These are phyloP conservation scores for Debaryomyces hansenii DNA, from an alignment of 805 yeast species.

Conservation along the genomic window DNA sequence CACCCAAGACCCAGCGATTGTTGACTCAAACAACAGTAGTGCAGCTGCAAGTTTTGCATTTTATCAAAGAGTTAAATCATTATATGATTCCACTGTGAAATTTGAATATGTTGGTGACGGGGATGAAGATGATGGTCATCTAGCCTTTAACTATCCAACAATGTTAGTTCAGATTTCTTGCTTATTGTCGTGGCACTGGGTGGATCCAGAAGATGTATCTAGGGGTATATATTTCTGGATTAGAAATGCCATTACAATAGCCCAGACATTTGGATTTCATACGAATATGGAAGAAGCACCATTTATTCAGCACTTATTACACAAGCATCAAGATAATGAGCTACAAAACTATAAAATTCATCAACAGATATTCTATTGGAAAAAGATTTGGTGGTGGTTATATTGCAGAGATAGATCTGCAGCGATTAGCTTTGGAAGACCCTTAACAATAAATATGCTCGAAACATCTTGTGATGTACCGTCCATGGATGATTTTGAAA, in stretches of 20 bases:
- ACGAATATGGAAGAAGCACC: conserved; percentile 46
- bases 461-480: conserved; percentile 77
- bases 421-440: conserved; percentile 74
- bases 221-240: conserved; percentile 70
- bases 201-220: conserved; percentile 55
- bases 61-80: conserved; percentile 5
- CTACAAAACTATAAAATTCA: conserved; percentile 30
- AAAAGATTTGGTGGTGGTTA: conserved; percentile 76
- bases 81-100: conserved; percentile 5
- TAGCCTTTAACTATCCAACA: conserved; percentile 11
- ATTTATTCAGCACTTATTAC: conserved; percentile 7
- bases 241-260: conserved; percentile 64
- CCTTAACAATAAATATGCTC: conserved; percentile 62
- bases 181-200: conserved; percentile 12
- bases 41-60: conserved; percentile 3
- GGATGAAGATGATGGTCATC: conserved; percentile 7
- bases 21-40: conserved; percentile 5
- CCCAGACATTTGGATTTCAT: conserved; percentile 78
- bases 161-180: conserved; percentile 8
- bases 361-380: conserved; percentile 49
- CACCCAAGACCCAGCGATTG: conserved; percentile 7
- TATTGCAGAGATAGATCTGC: conserved; percentile 69
- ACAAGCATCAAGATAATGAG: neutral
- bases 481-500: conserved; percentile 60
- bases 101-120: conserved; percentile 11